These are phyloP conservation scores for Groenewaldozyma tartarivorans DNA, from an alignment of 805 yeast species.

Conservation along the genomic window DNA sequence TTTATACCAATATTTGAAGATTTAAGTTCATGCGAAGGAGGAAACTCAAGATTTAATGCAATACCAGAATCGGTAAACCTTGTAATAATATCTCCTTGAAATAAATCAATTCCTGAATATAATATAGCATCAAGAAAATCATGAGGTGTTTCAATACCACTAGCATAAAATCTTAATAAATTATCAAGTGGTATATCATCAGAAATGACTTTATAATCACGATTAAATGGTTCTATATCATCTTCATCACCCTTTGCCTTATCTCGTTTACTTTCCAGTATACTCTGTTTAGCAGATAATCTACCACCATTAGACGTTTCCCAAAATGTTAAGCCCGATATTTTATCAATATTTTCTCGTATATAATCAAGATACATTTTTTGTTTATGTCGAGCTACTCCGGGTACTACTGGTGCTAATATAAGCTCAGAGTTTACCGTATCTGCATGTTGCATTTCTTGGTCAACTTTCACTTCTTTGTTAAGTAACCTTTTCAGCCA, in stretches of 20 bases:
- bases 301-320: slow-evolving; percentile 6
- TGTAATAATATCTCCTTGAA: slow-evolving; percentile 24
- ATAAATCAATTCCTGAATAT: slow-evolving; percentile 27
- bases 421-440: slow-evolving; percentile 24
- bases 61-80: slow-evolving; percentile 29
- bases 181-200: slow-evolving; percentile 8
- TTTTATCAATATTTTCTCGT: slow-evolving; percentile 1
- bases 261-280: slow-evolving; percentile 4
- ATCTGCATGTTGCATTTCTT: too few species aligned
- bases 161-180: slow-evolving; percentile 11
- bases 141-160: slow-evolving; percentile 26
- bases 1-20: slow-evolving; percentile 18
- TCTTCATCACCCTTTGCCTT: slow-evolving; percentile 5
- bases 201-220: neutral
- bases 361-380: slow-evolving; percentile 9
- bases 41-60: slow-evolving; percentile 27
- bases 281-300: slow-evolving; percentile 9
- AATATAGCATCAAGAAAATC: slow-evolving; percentile 22
- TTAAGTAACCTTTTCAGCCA: slow-evolving; percentile 24
- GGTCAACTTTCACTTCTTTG: slow-evolving; percentile 6
- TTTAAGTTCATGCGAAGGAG: slow-evolving; percentile 12
- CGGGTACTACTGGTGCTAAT: slow-evolving; percentile 2
- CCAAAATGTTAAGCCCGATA: slow-evolving; percentile 9
- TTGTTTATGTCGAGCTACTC: slow-evolving; percentile 8
- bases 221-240: slow-evolving; percentile 3